Base-by-base conservation (phyloP, 331 rosid genomes). In the Quercus lobata region DNA sequence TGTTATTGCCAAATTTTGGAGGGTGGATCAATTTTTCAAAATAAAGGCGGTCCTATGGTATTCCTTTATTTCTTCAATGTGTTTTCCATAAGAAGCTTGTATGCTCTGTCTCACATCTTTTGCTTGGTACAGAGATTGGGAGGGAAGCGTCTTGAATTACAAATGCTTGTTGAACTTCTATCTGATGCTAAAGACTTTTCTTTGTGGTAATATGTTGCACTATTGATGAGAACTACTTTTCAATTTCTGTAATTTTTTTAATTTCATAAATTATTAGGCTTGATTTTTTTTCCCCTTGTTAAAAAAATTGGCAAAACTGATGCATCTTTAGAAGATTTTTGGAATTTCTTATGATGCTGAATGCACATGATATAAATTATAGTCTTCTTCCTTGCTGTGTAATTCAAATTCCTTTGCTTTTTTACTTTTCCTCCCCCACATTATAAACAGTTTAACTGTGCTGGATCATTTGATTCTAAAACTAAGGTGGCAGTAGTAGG, bases 31-130 rank as follows among this genome's bases (percentile, higher is more conserved):
- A 41, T 57, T 75, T 81, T 61, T 83, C 79, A 70, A 60, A 86
- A 79, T 83, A 87, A 80, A 76, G 83, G 79, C 76, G 78, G 91
- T 70, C 87, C 76, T 71, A 80, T 79, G 91, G 99, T 95, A 91
- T 87, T 86, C 27, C 49, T 61, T 66, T 75, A 34, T 81, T 68
- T 75, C 63, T 61, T 75, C 76, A 72, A 54, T 58, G 25, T 32
- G 57, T 53, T 14, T 37, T 65, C 35, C 41, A 29, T 27, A 65
- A 35, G 65, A 84, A 83, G 65, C 55, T 46, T 78, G 27, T 25
- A 49, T 80, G 29, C 52, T 46, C 72, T 72, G 41, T 60, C 49
- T 52, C 58, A 55, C 32, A 71, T 81, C 65, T 60, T n/a, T 76
- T 87, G 78, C 69, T 56, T 84, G 76, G 72, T 80, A 87, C 90